phyloP scores from a whole-genome alignment of 345 rosid species.

The Acer saccharum region DNA sequence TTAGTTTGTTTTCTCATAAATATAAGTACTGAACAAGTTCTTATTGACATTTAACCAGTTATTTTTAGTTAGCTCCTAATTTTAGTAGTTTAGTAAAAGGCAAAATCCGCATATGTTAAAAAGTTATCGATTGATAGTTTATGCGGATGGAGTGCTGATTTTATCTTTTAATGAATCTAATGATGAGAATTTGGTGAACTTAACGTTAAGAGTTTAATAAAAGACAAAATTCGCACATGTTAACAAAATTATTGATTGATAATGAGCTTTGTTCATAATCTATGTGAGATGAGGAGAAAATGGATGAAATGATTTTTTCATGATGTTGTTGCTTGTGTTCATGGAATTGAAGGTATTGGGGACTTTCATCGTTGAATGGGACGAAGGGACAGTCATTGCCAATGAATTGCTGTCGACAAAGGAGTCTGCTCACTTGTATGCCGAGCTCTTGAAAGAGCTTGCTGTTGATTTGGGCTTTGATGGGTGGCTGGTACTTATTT shows the following conservation, averaged over 20 bases:
- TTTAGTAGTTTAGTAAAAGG: too few relatives aligned
- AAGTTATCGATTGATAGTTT: too few relatives aligned
- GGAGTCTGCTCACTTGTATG: conserved; percentile 72
- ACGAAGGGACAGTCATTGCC: conserved; percentile 62
- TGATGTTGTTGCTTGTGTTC: conserved; percentile 20
- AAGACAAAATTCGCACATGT: too few relatives aligned
- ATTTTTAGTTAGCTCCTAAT: not conserved
- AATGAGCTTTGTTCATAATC: not conserved
- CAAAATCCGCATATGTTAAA: too few relatives aligned
- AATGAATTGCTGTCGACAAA: conserved; percentile 59
- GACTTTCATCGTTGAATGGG: conserved; percentile 88
- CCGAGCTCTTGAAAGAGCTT: conserved; percentile 73
- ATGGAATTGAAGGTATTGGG: conserved; percentile 65
- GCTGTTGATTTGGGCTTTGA: conserved; percentile 71
- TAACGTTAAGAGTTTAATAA: too few relatives aligned
- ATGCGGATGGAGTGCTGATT: too few relatives aligned
- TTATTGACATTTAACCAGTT: not conserved
- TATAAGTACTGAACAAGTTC: not conserved
- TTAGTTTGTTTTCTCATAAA: not conserved
- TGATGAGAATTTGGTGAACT: too few relatives aligned
- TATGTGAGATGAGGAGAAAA: not conserved
- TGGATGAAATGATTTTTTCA: conserved; percentile 1
- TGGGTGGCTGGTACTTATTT: conserved; percentile 80
- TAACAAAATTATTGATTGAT: too few relatives aligned
- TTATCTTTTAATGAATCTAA: too few relatives aligned